Percentiles rank a stretch among this genome's conserved stretches.
phyloP scores from a whole-genome alignment of 306 rosid species.

The Astragalus glycyphyllos region DNA sequence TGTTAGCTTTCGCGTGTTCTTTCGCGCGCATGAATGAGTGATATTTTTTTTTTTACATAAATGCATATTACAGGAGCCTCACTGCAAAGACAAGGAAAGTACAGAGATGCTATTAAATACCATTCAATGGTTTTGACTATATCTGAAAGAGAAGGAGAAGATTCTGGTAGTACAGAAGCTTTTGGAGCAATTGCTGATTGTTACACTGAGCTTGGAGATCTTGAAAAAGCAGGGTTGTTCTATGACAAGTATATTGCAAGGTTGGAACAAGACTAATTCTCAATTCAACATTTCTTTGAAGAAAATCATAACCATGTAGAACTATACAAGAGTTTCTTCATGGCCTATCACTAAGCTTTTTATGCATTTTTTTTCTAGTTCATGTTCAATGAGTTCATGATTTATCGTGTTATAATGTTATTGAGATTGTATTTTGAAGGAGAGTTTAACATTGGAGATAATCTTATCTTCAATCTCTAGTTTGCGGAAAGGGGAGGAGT shows the following conservation, averaged over 20 bases:
- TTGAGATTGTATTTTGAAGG: conserved; percentile 24
- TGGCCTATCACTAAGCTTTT: conserved; percentile 15
- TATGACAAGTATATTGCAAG: conserved; percentile 81
- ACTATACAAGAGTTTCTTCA: conserved; percentile 28
- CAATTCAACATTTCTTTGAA: conserved; percentile 5
- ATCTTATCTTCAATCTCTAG: not conserved
- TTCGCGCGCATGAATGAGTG: not conserved
- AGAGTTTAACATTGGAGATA: conserved; percentile 11
- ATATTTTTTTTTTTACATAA: no score
- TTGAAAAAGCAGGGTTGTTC: conserved; percentile 81
- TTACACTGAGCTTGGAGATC: conserved; percentile 96
- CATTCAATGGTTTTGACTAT: conserved; percentile 85
- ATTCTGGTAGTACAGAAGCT: conserved; percentile 92
- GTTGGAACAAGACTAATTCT: conserved; percentile 73
- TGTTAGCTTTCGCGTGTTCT: not conserved
- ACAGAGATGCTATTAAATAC: conserved; percentile 81
- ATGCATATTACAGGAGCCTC: conserved; percentile 75
- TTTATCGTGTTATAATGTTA: conserved; percentile 11
- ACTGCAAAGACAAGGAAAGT: conserved; percentile 87
- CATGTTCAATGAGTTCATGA: not conserved
- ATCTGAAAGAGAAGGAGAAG: conserved; percentile 83
- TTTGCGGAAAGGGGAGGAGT: not conserved
- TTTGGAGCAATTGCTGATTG: conserved; percentile 98
- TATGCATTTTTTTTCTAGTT: conserved; percentile 32
- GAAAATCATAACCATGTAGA: not conserved